These are phyloP conservation scores for Primulina tabacum DNA, from an alignment of 257 asterid genomes.

Conservation along the genomic window DNA sequence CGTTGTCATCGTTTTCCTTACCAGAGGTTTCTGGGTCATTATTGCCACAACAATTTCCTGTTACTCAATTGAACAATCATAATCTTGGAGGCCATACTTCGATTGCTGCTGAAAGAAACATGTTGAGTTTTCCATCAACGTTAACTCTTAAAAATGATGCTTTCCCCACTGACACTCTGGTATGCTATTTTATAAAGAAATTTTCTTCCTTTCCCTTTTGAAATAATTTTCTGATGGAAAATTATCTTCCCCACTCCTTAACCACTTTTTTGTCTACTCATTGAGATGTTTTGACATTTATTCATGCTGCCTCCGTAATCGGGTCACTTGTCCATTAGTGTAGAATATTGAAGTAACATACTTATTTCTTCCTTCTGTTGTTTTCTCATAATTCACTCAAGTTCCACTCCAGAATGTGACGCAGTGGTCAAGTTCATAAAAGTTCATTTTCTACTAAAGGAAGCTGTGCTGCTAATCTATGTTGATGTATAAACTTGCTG, in stretches of 20 bases:
- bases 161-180: constrained; percentile 28
- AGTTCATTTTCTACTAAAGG: no score
- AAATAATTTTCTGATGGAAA: neutral
- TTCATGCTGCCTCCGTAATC: no score
- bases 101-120: constrained; percentile 28
- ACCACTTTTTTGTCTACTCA: neutral
- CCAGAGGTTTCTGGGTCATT: constrained; percentile 26
- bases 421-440: no score
- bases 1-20: constrained; percentile 21
- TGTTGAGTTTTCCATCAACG: constrained; percentile 22
- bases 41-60: constrained; percentile 25
- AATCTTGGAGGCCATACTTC: constrained; percentile 23
- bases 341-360: neutral
- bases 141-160: constrained; percentile 29
- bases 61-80: constrained; percentile 19
- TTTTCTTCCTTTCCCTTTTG: neutral
- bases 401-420: no score
- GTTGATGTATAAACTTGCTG: constrained; percentile 16
- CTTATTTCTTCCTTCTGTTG: neutral
- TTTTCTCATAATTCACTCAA: no score
- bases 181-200: constrained; percentile 7
- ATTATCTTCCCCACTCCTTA: neutral
- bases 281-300: no score
- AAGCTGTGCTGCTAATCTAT: no score
- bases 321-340: neutral